phyloP scores from a whole-genome alignment of 1,139 yeast species.

The Debaryomyces sp. region DNA sequence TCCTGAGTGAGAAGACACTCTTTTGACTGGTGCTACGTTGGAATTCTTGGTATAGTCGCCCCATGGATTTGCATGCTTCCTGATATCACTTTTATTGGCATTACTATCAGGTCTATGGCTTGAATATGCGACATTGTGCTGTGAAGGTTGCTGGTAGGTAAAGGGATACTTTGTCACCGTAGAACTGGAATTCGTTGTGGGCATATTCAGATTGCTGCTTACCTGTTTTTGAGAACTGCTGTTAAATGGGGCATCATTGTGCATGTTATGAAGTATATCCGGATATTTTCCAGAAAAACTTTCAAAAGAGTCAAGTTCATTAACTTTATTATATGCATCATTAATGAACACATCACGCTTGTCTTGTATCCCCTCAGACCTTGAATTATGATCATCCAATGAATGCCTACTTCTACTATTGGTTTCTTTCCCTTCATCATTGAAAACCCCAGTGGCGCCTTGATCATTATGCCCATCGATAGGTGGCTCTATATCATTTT shows the following conservation, averaged over 20 bases:
- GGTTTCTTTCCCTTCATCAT: background rate
- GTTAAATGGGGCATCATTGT: background rate
- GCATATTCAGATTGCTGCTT: background rate
- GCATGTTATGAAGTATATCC: background rate
- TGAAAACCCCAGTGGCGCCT: background rate
- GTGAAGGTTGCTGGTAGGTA: background rate
- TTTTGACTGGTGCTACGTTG: background rate
- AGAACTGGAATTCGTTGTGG: background rate
- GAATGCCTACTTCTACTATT: background rate
- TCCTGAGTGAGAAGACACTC: constrained; percentile 1
- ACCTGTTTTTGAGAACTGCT: background rate
- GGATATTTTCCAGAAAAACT: background rate
- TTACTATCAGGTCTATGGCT: background rate
- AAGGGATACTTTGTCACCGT: background rate
- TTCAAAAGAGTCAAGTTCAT: background rate
- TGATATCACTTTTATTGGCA: background rate
- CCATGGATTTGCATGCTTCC: constrained; percentile 21
- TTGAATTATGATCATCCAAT: background rate
- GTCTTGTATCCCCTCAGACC: background rate
- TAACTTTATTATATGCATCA: background rate
- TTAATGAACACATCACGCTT: background rate
- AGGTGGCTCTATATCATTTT: background rate
- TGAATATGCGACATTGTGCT: background rate
- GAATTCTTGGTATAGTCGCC: constrained; percentile 2
- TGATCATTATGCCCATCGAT: background rate